Evolutionary conservation across 192 early-diverging fungal species (phyloP).

Genomic region (Pilaira anomala): DNA sequence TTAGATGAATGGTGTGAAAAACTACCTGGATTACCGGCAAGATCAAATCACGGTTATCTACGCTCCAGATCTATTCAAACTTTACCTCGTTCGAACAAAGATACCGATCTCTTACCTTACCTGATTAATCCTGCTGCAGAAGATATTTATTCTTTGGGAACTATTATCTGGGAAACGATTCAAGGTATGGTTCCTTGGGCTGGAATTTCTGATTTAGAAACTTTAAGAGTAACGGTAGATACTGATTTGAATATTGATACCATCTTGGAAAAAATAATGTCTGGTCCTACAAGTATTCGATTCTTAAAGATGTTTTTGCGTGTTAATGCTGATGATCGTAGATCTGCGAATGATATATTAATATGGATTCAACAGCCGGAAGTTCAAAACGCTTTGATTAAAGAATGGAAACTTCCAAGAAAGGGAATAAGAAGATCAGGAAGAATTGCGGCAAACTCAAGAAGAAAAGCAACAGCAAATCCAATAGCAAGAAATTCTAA

Average conservation of each 20-base stretch:
- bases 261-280: constrained; percentile 39
- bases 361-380: constrained; percentile 41
- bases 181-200: constrained; percentile 55
- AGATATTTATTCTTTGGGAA: constrained; percentile 54
- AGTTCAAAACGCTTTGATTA: constrained; percentile 35
- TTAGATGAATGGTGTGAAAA: constrained; percentile 30
- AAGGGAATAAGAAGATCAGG: too few relatives aligned
- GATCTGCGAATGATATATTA: constrained; percentile 38
- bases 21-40: constrained; percentile 42
- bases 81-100: constrained; percentile 43
- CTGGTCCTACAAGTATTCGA: constrained; percentile 32
- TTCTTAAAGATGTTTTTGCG: constrained; percentile 43
- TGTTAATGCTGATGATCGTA: constrained; percentile 36
- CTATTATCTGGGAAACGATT: constrained; percentile 57
- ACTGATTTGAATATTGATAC: constrained; percentile 52
- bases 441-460: too few relatives aligned
- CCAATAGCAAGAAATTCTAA: too few relatives aligned
- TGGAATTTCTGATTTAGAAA: constrained; percentile 56
- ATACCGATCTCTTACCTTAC: constrained; percentile 34
- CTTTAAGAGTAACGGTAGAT: too few relatives aligned
- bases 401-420: too few relatives aligned
- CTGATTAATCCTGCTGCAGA: constrained; percentile 48
- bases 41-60: constrained; percentile 55
- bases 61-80: constrained; percentile 52
- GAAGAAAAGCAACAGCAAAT: too few relatives aligned